A percentile compares a stretch with the other conserved stretches of the same genome.
Conservation (phyloP, 129 eudicot genomes). For the Escallonia herrerae region DNA sequence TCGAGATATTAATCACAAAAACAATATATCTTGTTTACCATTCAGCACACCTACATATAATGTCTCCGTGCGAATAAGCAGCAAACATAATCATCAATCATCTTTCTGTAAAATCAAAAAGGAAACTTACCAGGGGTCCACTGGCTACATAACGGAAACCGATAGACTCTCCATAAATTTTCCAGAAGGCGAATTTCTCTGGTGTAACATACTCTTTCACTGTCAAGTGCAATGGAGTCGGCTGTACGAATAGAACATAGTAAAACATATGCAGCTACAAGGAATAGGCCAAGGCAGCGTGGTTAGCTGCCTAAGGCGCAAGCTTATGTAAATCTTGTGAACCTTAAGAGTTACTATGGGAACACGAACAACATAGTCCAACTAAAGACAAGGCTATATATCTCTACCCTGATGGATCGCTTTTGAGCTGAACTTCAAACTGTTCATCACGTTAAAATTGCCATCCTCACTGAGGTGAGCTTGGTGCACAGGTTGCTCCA, state of each 20-base stretch:
- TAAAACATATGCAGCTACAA: not conserved
- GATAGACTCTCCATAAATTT: constrained; percentile 88
- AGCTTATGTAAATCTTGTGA: not conserved
- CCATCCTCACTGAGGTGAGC: no score
- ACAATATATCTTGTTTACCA: no score
- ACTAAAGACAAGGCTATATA: no score
- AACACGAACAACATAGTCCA: no score
- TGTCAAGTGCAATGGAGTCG: constrained; percentile 86
- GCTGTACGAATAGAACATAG: constrained; percentile 38
- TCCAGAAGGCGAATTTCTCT: constrained; percentile 83
- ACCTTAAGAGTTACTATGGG: not conserved
- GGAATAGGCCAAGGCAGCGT: not conserved
- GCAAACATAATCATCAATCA: no score
- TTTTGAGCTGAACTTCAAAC: no score
- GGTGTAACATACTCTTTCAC: constrained; percentile 91
- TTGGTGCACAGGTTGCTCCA: no score
- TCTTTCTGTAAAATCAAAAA: not conserved
- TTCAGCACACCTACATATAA: no score
- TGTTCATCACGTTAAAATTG: no score
- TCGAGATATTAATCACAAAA: no score
- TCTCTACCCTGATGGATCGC: no score
- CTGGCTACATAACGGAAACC: constrained; percentile 99
- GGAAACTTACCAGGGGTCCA: constrained; percentile 67
- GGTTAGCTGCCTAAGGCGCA: not conserved
- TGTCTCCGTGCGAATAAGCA: no score